These are phyloP conservation scores for Diphasiastrum complanatum DNA, from an alignment of 83 land plant genomes.

Conservation along the genomic window DNA sequence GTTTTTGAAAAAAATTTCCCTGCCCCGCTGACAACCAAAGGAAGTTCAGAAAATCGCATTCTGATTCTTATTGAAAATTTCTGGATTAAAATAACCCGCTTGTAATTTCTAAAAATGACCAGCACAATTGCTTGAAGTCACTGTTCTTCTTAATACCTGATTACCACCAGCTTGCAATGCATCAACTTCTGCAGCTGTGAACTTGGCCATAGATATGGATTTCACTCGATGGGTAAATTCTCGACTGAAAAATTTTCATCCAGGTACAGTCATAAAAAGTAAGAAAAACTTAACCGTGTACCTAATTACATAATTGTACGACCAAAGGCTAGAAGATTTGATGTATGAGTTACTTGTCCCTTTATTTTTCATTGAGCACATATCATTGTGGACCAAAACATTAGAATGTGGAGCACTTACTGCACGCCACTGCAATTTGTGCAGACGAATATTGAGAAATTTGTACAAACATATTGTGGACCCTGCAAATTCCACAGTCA, in stretches of 20 bases:
- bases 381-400: too few relatives aligned
- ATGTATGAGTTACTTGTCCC: not conserved
- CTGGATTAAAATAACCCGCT: not conserved
- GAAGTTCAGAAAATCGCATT: not conserved
- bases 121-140: not conserved
- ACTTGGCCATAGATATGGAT: constrained; percentile 93
- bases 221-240: constrained; percentile 95
- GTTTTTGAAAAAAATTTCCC: constrained; percentile 68
- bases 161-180: constrained; percentile 85
- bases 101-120: not conserved
- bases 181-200: constrained; percentile 66
- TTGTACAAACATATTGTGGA: constrained; percentile 88
- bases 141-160: too few relatives aligned
- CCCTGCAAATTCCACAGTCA: too few relatives aligned
- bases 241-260: too few relatives aligned
- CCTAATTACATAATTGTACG: too few relatives aligned
- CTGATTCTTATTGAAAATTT: not conserved
- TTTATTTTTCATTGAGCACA: too few relatives aligned
- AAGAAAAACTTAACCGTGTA: not conserved
- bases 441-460: constrained; percentile 74
- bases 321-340: not conserved
- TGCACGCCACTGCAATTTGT: constrained; percentile 79
- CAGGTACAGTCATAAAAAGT: too few relatives aligned
- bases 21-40: constrained; percentile 48
- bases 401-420: constrained; percentile 43